Evolutionary conservation across 78 protist genomes (phyloP), one percentile per base, ranked within the genome.

Genomic region (Protostelium mycophagum): DNA sequence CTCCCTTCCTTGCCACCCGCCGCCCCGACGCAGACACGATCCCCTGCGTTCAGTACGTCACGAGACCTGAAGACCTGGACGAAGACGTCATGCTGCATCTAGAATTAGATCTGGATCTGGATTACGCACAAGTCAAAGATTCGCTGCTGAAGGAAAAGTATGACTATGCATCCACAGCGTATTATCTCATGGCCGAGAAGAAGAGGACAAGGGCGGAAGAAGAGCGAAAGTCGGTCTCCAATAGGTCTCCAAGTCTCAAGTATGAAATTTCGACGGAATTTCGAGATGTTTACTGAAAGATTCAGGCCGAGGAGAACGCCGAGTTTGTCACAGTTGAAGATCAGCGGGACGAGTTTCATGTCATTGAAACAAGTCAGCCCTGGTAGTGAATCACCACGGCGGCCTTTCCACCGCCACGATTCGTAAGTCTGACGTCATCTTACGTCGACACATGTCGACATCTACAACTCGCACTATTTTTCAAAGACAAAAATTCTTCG

Each of bases 1-100:
- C 88, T 88, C 91, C 89, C 31, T 93, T 91, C 91, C 9, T 92
- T 35, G 87, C 90, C n/a, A n/a, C n/a, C n/a, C n/a, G n/a, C n/a
- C n/a, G n/a, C n/a, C n/a, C n/a, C n/a, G n/a, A n/a, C n/a, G n/a
- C n/a, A n/a, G n/a, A n/a, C n/a, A n/a, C n/a, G n/a, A n/a, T n/a
- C n/a, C n/a, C n/a, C n/a, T n/a, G n/a, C n/a, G n/a, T n/a, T n/a
- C n/a, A n/a, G n/a, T n/a, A 51, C 5, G 73, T 51, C 73, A 51
- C 73, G 31, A 51, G 16, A 16, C 31, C 31, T 25, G 73, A 51
- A 16, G 73, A 51, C 5, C 73, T 51, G 73, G 16, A 51, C 73
- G 73, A 51, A 51, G 73, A 51, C 73, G 73, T 51, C 73, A 51
- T 51, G 73, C 73, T 51, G 31, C 16, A 51, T 16, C 16, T 51